phyloP scores from a whole-genome alignment of 2,329 filamentous ascomycete species.

The Penicillium freii region DNA sequence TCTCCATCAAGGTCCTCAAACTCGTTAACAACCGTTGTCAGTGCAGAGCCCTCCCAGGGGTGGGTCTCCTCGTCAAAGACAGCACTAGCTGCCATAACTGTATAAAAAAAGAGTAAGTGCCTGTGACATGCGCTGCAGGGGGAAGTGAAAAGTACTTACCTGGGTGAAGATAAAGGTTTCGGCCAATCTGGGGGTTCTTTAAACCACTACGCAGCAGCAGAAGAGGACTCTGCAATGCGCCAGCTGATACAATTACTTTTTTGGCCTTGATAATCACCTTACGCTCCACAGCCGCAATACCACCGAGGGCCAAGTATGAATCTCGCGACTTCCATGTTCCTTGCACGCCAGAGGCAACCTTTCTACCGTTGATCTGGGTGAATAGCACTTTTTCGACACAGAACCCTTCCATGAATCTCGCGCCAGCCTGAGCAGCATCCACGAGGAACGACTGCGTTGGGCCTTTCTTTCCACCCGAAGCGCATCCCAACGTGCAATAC shows the following conservation, averaged over 20 bases:
- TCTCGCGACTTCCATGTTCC: constrained; percentile 76
- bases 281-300: constrained; percentile 52
- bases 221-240: constrained; percentile 73
- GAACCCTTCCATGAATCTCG: constrained; percentile 81
- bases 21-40: constrained; percentile 73
- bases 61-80: constrained; percentile 68
- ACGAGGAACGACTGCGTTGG: constrained; percentile 74
- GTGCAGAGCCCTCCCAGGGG: constrained; percentile 74
- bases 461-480: constrained; percentile 71
- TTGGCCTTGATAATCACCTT: constrained; percentile 73
- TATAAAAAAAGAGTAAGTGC: background rate
- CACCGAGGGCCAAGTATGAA: constrained; percentile 56
- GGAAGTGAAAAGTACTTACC: constrained; percentile 52
- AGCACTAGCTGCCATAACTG: constrained; percentile 48
- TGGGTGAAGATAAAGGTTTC: constrained; percentile 79
- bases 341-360: constrained; percentile 66
- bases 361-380: constrained; percentile 50
- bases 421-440: constrained; percentile 73
- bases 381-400: constrained; percentile 70
- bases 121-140: too few relatives aligned
- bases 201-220: constrained; percentile 75
- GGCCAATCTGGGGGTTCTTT: constrained; percentile 76
- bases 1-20: constrained; percentile 78
- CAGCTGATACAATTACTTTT: constrained; percentile 74
- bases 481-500: constrained; percentile 60